A percentile compares a stretch with the other conserved stretches of the same genome.
These are phyloP conservation scores for Penicillium olsonii DNA, from an alignment of 2,329 filamentous ascomycete genomes.

Conservation along the genomic window DNA sequence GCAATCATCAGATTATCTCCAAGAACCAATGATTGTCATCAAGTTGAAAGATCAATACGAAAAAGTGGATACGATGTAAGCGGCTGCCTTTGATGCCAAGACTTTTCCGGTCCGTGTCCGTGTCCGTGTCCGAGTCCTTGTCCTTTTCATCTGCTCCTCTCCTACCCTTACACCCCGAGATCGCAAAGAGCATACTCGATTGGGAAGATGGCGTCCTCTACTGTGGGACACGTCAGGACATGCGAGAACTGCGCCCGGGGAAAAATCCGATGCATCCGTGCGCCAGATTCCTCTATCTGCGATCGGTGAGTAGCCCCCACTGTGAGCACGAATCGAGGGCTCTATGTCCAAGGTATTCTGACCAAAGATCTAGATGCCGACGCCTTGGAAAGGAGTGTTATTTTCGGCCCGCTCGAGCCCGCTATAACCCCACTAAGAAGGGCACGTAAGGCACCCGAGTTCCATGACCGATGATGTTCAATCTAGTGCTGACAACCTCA, in stretches of 20 bases:
- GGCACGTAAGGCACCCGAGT: slow-evolving; percentile 8
- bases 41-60: background rate
- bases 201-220: background rate
- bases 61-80: background rate
- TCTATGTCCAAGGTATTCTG: background rate
- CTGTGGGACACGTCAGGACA: slow-evolving; percentile 8
- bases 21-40: slow-evolving; percentile 1
- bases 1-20: background rate
- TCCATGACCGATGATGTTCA: background rate
- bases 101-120: background rate
- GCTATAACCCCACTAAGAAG: slow-evolving; percentile 12
- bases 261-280: slow-evolving; percentile 16
- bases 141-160: background rate
- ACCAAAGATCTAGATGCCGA: slow-evolving; percentile 5
- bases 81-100: slow-evolving; percentile 3
- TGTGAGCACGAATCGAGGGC: background rate
- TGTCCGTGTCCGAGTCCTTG: slow-evolving; percentile 1
- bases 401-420: slow-evolving; percentile 15
- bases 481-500: background rate
- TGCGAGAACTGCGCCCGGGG: slow-evolving; percentile 15
- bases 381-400: slow-evolving; percentile 16
- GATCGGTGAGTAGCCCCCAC: slow-evolving; percentile 9
- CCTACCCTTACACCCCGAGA: background rate
- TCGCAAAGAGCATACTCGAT: background rate
- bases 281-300: slow-evolving; percentile 8